phyloP scores from a whole-genome alignment of 257 asterid genomes.

The Lavandula angustifolia region DNA sequence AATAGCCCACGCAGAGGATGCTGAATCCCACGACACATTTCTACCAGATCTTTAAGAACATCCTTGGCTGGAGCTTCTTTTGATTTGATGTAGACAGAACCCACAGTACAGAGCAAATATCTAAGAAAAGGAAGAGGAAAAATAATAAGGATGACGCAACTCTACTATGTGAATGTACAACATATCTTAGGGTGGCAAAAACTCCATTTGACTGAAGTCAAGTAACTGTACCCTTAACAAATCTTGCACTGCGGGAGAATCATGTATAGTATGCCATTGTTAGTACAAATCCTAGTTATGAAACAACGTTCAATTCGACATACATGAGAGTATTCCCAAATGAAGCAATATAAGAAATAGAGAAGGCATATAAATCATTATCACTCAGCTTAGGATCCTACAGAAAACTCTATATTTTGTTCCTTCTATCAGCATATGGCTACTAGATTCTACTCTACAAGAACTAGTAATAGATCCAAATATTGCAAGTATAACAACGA shows the following conservation, averaged over 20 bases:
- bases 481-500: constrained; percentile 16
- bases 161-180: neutral
- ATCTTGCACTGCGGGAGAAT: constrained; percentile 17
- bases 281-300: constrained; percentile 3
- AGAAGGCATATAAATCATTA: constrained; percentile 20
- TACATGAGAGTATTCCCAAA: neutral
- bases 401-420: constrained; percentile 3
- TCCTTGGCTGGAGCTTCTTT: constrained; percentile 99
- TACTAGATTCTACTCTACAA: constrained; percentile 13
- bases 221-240: constrained; percentile 7
- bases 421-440: constrained; percentile 25
- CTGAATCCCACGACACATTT: constrained; percentile 97
- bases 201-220: constrained; percentile 21
- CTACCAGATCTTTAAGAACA: constrained; percentile 95
- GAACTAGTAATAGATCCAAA: constrained; percentile 21
- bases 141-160: constrained; percentile 21
- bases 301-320: constrained; percentile 24
- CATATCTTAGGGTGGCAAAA: constrained; percentile 3
- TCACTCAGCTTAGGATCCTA: constrained; percentile 21
- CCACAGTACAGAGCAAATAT: constrained; percentile 96
- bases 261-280: constrained; percentile 14
- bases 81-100: constrained; percentile 90
- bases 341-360: constrained; percentile 7
- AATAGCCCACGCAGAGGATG: constrained; percentile 98
- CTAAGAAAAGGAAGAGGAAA: constrained; percentile 43